These are phyloP conservation scores for Annulohypoxylon maeteangense DNA, from an alignment of 495 filamentous ascomycete species.

Conservation along the genomic window DNA sequence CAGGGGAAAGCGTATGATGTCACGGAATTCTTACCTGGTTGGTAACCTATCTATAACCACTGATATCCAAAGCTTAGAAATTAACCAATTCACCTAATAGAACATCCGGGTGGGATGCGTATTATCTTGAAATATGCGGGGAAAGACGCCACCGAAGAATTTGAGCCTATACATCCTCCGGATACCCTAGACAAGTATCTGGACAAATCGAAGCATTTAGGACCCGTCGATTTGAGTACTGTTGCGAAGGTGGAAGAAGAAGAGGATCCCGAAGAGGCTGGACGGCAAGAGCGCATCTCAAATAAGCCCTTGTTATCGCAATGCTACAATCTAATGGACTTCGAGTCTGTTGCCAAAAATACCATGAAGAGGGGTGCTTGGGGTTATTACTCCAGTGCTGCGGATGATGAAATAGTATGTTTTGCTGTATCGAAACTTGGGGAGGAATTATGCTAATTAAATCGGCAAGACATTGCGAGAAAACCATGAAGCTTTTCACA, in stretches of 20 bases:
- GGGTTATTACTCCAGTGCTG: constrained; percentile 96
- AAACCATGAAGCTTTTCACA: constrained; percentile 95
- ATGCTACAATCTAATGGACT: constrained; percentile 95
- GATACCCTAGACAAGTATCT: constrained; percentile 85
- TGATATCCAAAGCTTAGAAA: background rate
- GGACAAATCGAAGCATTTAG: constrained; percentile 87
- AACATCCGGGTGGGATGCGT: constrained; percentile 80
- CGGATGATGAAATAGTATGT: constrained; percentile 95
- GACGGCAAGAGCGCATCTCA: constrained; percentile 76
- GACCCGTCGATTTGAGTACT: constrained; percentile 88
- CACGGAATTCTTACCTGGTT: constrained; percentile 73
- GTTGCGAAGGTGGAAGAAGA: constrained; percentile 77
- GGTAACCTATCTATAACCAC: constrained; percentile 12
- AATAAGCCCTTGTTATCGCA: constrained; percentile 85
- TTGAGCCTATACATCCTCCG: constrained; percentile 81
- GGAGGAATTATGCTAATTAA: background rate
- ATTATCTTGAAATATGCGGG: constrained; percentile 89
- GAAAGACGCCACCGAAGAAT: constrained; percentile 86
- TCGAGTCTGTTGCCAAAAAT: constrained; percentile 85
- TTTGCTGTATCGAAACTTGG: background rate
- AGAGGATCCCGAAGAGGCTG: constrained; percentile 79
- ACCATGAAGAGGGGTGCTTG: constrained; percentile 96
- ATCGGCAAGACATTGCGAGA: constrained; percentile 84
- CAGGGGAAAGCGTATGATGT: constrained; percentile 78
- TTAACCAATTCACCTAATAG: constrained; percentile 48